phyloP scores from a whole-genome alignment of 805 yeast genomes.

The Zygotorulaspora danielsina region DNA sequence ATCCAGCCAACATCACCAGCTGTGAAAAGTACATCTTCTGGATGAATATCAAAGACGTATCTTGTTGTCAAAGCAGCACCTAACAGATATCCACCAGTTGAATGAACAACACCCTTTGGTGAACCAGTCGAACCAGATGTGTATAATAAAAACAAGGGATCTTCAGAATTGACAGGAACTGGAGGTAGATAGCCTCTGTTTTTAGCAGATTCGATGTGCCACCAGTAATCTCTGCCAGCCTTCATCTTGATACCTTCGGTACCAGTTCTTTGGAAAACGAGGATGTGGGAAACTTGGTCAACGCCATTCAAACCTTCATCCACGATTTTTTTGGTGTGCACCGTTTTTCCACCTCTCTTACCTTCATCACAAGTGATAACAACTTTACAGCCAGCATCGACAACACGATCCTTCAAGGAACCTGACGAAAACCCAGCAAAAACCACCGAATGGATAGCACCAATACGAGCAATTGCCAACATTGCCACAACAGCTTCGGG shows the following conservation, averaged over 20 bases:
- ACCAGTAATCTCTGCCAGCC: conserved; percentile 84
- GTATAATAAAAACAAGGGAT: conserved; percentile 90
- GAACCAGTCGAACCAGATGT: conserved; percentile 98
- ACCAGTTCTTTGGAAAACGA: conserved; percentile 88
- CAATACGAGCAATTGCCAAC: conserved; percentile 87
- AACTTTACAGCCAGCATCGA: conserved; percentile 79
- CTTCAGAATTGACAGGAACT: conserved; percentile 82
- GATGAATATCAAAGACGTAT: conserved; percentile 90
- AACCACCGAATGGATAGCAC: conserved; percentile 93
- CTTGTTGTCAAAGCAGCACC: conserved; percentile 90
- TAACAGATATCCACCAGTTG: conserved; percentile 89
- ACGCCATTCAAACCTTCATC: conserved; percentile 83
- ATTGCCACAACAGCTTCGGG: conserved; percentile 94
- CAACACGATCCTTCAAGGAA: conserved; percentile 84
- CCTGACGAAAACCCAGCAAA: conserved; percentile 97
- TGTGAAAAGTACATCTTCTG: conserved; percentile 83
- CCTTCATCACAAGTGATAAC: conserved; percentile 95
- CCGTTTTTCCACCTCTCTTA: conserved; percentile 90
- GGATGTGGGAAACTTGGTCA: conserved; percentile 71
- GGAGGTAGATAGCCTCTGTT: conserved; percentile 86
- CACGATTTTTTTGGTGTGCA: conserved; percentile 88
- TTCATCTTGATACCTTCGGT: conserved; percentile 64
- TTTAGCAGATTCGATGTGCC: conserved; percentile 85
- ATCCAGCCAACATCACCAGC: conserved; percentile 99
- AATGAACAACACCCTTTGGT: conserved; percentile 96